Evolutionary conservation across 1,284 basidiomycete genomes (phyloP).

Genomic region (Ceratorhiza oryzae-sativae): DNA sequence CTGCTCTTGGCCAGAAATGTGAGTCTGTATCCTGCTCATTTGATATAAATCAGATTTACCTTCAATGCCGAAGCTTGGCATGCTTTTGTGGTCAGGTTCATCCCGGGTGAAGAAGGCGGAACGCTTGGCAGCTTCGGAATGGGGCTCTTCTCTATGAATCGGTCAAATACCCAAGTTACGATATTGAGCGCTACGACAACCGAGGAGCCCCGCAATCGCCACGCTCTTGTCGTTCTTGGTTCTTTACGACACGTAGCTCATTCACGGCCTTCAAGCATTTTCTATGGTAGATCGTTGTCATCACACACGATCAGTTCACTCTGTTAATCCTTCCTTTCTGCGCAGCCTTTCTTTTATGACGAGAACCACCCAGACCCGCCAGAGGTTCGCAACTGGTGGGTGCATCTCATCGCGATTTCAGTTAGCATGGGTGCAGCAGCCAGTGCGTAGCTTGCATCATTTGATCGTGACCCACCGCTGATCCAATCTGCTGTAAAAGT

Average conservation of each 20-base stretch:
- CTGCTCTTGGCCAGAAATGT: background rate
- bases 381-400: conserved; percentile 36
- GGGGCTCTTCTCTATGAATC: background rate
- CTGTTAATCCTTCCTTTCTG: background rate
- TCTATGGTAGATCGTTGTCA: conserved; percentile 10
- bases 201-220: conserved; percentile 33
- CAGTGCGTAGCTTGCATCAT: conserved; percentile 2
- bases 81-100: background rate
- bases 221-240: conserved; percentile 17
- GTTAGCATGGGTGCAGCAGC: conserved; percentile 37
- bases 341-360: conserved; percentile 29
- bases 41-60: background rate
- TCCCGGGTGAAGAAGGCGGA: background rate
- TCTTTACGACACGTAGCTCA: conserved; percentile 1
- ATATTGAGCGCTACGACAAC: conserved; percentile 2
- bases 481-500: conserved; percentile 11
- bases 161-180: conserved; percentile 23
- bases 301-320: background rate
- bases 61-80: background rate
- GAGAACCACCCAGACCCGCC: conserved; percentile 30
- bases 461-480: conserved; percentile 6
- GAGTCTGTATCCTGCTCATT: background rate
- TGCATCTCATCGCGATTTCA: conserved; percentile 31
- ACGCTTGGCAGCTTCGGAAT: conserved; percentile 11
- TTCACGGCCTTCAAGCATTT: conserved; percentile 1